Conservation (phyloP, 345 rosid genomes). For the Populus pruinosa region DNA sequence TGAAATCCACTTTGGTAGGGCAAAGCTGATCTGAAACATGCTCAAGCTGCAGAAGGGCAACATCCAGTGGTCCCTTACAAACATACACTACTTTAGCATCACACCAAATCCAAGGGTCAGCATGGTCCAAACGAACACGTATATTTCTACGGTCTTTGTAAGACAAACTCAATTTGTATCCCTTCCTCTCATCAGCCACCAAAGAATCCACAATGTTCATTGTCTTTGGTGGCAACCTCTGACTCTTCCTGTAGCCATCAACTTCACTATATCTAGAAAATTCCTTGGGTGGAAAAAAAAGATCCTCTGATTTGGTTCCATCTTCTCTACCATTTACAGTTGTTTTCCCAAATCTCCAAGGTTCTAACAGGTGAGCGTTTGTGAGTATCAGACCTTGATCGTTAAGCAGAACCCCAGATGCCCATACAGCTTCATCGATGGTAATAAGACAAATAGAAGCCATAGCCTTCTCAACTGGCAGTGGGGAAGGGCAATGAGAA, state of each 20-base stretch:
- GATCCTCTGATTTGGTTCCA: constrained; percentile 14
- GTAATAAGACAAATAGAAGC: constrained; percentile 79
- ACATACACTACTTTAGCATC: constrained; percentile 69
- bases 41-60: constrained; percentile 74
- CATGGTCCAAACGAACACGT: constrained; percentile 69
- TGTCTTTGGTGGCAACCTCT: constrained; percentile 17
- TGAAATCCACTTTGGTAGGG: constrained; percentile 46
- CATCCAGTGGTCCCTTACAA: constrained; percentile 76
- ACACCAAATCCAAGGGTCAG: constrained; percentile 72
- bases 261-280: constrained; percentile 24
- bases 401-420: constrained; percentile 84
- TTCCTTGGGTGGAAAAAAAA: constrained; percentile 27
- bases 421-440: constrained; percentile 77
- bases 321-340: constrained; percentile 37
- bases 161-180: constrained; percentile 34
- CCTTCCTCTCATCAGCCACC: constrained; percentile 23
- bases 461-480: constrained; percentile 54
- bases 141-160: constrained; percentile 40
- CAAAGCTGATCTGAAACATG: constrained; percentile 51
- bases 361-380: constrained; percentile 93
- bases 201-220: constrained; percentile 24
- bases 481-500: constrained; percentile 19
- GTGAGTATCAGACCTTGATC: constrained; percentile 79
- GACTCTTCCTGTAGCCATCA: constrained; percentile 27
- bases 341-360: constrained; percentile 89